Evolutionary conservation across 371 early-diverging fungal species (phyloP), one percentile per base, ranked within the genome.

Genomic region (Rhizopus delemar): DNA sequence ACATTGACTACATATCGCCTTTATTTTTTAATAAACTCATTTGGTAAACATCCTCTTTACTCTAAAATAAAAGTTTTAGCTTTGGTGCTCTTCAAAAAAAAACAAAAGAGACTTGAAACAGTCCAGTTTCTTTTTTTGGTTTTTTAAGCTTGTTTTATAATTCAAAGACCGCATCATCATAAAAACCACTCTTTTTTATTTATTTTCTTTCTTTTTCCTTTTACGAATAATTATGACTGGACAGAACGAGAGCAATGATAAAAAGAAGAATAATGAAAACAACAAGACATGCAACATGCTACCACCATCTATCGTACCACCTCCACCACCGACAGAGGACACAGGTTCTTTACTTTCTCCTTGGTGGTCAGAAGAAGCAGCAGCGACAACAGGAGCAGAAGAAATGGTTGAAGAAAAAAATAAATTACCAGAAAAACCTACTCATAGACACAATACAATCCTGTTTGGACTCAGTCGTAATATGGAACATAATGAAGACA

Each of bases 341-440:
- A 58, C 58, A 28, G 45, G 59, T 13, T 39, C 51, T 15, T 34
- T 66, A 45, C 13, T 54, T 22, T 66, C 67, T 15, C 67, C 67
- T 39, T 66, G 67, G 67, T 66, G 67, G 67, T 66, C 67, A 11
- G 67, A 66, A 54, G 62, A 66, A 51, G 29, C 34, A 8, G 51
- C 39, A 29, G 8, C 45, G 15, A 11, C 22, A 28, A n/a, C 43
- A 32, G 41, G 15, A 22, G 13, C 48, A 29, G 8, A 36, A 9
- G n/a, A 12, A 15, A 36, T 35, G 36, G 48, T 22, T 15, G 35
- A n/a, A 22, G 16, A 52, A 35, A 52, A 34, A 35, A 36, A 22
- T 22, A 52, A 22, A 34, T 29, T 38, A 49, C 35, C 48, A 59
- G 46, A 28, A 46, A 12, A 9, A 59, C 8, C 13, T 3, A 7